Evolutionary conservation across 108 stramenopile genomes (phyloP), one percentile per base, ranked within the genome.

Genomic region (Nannochloropsis gaditana): DNA sequence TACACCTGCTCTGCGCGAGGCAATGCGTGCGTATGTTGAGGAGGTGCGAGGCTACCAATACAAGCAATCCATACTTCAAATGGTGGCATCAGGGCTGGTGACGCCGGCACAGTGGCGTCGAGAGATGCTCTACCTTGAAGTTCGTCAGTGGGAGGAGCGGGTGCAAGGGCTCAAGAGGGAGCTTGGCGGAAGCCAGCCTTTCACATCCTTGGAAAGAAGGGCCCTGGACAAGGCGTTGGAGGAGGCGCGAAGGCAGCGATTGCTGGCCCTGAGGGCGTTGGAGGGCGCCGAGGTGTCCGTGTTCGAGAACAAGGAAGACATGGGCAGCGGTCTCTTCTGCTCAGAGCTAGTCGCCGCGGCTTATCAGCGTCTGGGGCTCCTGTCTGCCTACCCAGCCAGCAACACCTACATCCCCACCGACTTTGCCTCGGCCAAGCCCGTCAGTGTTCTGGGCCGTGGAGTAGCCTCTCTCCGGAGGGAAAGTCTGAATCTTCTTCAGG

Each of bases 281-380:
- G 59, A 73, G n/a, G 59, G 59, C 19, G n/a, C 19, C 59, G 59
- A 73, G 6, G 59, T 73, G 59, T 73, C 59, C 2, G 8, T 73
- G 4, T 73, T 73, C n/a, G 59, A 73, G 59, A 73, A 73, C 59
- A 73, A 73, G 59, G 59, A 73, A 2, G 59, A 73, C 21, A 41
- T 43, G 44, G 83, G 79, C 9, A 83, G 83, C 80, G 84, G 87
- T 11, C 82, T 88, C 42, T 88, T 88, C 50, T 88, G 87, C 59
- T 84, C 84, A 42, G 87, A 88, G 87, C 84, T 88, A 2, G 87
- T 84, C 43, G 87, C 87, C 21, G 87, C 87, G 45, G 84, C 84
- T 3, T 88, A 84, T 81, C 87, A 88, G 73, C 44, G 87, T 15
- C 44, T 88, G 21, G 87, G 87, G 31, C 82, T 88, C 43, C 81